Conservation (phyloP, 805 yeast genomes). For the Henningerozyma blattae region DNA sequence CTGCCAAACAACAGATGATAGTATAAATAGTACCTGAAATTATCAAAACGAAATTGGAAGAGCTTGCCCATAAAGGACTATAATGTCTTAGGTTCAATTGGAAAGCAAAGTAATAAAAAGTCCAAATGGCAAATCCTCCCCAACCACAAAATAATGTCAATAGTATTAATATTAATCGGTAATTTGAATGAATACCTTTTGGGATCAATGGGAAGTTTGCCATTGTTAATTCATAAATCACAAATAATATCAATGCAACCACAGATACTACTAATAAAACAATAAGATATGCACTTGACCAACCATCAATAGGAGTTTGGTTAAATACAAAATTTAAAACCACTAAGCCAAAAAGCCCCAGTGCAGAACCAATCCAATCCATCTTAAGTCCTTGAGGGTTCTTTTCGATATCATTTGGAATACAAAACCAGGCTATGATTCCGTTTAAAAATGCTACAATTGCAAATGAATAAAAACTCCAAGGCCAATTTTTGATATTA, state of each 20-base stretch:
- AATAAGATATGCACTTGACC: constrained; percentile 48
- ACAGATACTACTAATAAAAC: constrained; percentile 42
- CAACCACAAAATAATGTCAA: constrained; percentile 49
- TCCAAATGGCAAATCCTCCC: constrained; percentile 69
- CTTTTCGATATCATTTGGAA: constrained; percentile 20
- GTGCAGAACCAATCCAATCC: constrained; percentile 41
- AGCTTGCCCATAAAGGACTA: constrained; percentile 34
- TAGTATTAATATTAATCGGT: constrained; percentile 36
- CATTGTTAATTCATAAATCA: constrained; percentile 34
- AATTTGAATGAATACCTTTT: constrained; percentile 30
- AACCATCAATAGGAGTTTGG: constrained; percentile 64
- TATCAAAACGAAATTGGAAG: constrained; percentile 34
- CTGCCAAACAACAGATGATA: constrained; percentile 34
- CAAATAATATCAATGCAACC: constrained; percentile 32
- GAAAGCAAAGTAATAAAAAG: constrained; percentile 49
- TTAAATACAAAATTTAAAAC: constrained; percentile 61
- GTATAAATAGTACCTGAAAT: constrained; percentile 49
- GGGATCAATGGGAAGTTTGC: constrained; percentile 46
- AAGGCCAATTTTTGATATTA: constrained; percentile 14
- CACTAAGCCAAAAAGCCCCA: constrained; percentile 50
- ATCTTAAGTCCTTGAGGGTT: constrained; percentile 20
- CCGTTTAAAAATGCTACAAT: constrained; percentile 12
- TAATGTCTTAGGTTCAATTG: constrained; percentile 38
- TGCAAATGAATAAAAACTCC: constrained; percentile 21
- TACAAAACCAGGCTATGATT: constrained; percentile 10